Base-by-base conservation (phyloP, 805 yeast species). In the Yamadazyma sp. region DNA sequence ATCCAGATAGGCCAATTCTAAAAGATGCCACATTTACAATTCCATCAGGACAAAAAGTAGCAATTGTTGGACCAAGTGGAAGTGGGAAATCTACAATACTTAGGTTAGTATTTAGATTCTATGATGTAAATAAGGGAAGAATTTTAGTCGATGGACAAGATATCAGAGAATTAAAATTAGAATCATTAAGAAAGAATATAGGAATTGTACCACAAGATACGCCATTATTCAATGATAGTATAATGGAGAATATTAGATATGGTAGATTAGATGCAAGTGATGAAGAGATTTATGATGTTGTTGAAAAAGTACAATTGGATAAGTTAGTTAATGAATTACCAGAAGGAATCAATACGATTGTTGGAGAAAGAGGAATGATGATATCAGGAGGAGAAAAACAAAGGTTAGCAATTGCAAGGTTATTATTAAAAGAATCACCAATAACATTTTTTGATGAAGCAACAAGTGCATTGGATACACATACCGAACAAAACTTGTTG, bases 341-440 rank as follows among this genome's bases (percentile, higher is more conserved):
- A 0, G 84, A 85, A 10, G 96, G 97, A 1, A 66, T 75, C 26
- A 68, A 82, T 19, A 93, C 98, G 0, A 69, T 86, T 39, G 98
- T 93, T 12, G 98, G 98, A 31, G 98, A 93, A 58, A 70, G 94
- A 53, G 98, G 98, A n/a, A 73, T 93, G 74, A 93, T 93, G 98
- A 89, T 93, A 30, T 87, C 96, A 17, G 98, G 98, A n/a, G 98
- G 98, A 42, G 98, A 93, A 57, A 89, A 93, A 56, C 98, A 93
- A 61, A 69, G 98, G 43, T 68, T 93, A 27, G 98, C 98, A 0
- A 87, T 93, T 45, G 93, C 97, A 1, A 73, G 98, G 44, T 76
- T 93, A n/a, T 59, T 93, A 28, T 62, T 93, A 47, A 93, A 93
- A 58, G 72, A 78, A 44, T 78, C 97, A 0, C 91, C 93, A 18